phyloP scores from a whole-genome alignment of 768 basidiomycete genomes.

The Mycena indigotica region DNA sequence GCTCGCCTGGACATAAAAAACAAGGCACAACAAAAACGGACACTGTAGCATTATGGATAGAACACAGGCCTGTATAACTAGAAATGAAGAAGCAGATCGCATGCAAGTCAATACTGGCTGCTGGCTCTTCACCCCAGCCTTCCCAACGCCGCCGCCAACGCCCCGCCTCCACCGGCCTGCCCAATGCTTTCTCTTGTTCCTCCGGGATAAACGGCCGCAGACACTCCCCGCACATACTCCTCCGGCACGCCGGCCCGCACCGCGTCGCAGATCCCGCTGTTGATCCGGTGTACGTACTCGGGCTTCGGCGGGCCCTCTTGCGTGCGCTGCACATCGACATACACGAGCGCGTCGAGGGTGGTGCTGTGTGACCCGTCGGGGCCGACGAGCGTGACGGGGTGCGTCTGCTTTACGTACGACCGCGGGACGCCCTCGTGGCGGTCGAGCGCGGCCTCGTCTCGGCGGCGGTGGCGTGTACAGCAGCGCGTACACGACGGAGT shows the following conservation, averaged over 20 bases:
- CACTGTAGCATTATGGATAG: no score
- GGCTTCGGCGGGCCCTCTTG: conserved; percentile 34
- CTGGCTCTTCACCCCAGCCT: no score
- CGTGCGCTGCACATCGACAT: conserved; percentile 36
- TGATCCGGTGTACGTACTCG: conserved; percentile 51
- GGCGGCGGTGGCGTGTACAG: conserved; percentile 40
- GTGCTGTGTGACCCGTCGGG: conserved; percentile 3
- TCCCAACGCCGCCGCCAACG: no score
- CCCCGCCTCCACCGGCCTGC: no score
- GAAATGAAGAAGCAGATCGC: not conserved
- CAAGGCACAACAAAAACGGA: not conserved
- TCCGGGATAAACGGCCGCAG: conserved; percentile 45
- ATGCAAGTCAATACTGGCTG: no score
- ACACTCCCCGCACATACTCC: conserved; percentile 47
- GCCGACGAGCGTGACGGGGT: conserved; percentile 31
- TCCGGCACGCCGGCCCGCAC: conserved; percentile 38
- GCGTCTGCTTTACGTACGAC: conserved; percentile 39
- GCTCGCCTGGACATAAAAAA: conserved; percentile 12
- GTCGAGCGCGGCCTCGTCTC: conserved; percentile 48
- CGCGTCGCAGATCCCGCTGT: conserved; percentile 46
- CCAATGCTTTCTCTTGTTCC: no score
- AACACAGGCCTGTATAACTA: not conserved
- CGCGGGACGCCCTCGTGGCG: conserved; percentile 42
- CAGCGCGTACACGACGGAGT: conserved; percentile 46
- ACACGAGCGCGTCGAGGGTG: conserved; percentile 40